Base-by-base conservation (phyloP, 2,329 filamentous ascomycete species). In the Ustulina deusta region DNA sequence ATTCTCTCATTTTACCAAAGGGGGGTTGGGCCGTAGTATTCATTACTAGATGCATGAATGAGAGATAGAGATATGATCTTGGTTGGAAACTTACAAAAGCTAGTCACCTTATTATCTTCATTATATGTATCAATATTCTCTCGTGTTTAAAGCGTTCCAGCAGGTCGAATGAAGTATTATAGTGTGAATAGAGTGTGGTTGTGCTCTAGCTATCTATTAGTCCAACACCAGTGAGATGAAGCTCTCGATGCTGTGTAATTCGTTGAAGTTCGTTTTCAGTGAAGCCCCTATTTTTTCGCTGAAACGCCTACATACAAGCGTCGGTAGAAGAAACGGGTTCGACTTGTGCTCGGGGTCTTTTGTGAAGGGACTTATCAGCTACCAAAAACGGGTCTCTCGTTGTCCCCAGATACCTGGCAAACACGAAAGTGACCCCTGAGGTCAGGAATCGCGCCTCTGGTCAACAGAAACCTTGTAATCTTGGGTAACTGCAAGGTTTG, bases 241-340 rank as follows among this genome's bases (percentile, higher is more conserved):
- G 11, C 36, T 46, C 36, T 40, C 36, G 11, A 40, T 40, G 2
- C 25, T 15, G 42, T 46, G 4, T 22, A 46, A 25, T 15, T 40
- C 36, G 11, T 40, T 11, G 36, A 15, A 46, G 9, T 20, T 57
- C 13, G 25, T 29, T 1, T 27, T 9, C 5, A 32, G 38, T 27
- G 54, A 40, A 27, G 54, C 17, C 17, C 22, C 9, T 29, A 42
- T 42, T 57, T 15, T 38, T 57, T 57, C 36, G 38, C 9, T 32
- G 7, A 27, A 27, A 29, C 54, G 38, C 40, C 32, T 36, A 25
- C 25, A 42, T 42, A 57, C 27, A 20, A 57, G 22, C 10, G 38
- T 57, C 27, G 54, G 54, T 6, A 44, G 7, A 32, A 44, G 54
- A 44, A 57, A 57, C 13, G 54, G 25, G n/a, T 44, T 57, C 42